Percentiles rank a stretch among this genome's conserved stretches.
Conservation (phyloP, 1,284 basidiomycete genomes). For the Marasmius fiardii region DNA sequence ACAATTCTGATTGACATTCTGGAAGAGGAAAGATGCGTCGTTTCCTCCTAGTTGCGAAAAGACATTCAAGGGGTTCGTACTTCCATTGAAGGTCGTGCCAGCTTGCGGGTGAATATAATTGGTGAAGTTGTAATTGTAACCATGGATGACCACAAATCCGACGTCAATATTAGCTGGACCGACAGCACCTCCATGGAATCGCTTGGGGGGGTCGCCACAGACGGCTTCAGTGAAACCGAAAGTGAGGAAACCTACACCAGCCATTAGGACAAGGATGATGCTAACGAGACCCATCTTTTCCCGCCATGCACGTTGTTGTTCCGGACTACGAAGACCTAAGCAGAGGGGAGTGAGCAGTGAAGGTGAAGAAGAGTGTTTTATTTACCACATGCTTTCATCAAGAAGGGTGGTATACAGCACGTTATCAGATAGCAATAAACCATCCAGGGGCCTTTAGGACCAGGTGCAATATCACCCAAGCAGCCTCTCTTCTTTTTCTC, state of each 20-base stretch:
- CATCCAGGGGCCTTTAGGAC: constrained; percentile 94
- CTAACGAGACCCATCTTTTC: constrained; percentile 96
- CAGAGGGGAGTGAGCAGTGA: neutral
- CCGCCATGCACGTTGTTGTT: constrained; percentile 95
- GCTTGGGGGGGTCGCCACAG: constrained; percentile 81
- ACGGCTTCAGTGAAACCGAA: constrained; percentile 98
- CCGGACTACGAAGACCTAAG: constrained; percentile 86
- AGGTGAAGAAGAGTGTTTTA: constrained; percentile 12
- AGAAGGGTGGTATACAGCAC: constrained; percentile 74
- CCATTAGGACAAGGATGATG: constrained; percentile 84
- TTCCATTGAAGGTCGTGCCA: constrained; percentile 68
- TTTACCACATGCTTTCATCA: constrained; percentile 68
- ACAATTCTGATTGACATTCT: constrained; percentile 86
- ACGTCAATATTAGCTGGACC: constrained; percentile 65
- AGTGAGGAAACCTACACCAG: constrained; percentile 93
- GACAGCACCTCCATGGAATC: constrained; percentile 79
- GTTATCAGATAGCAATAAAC: constrained; percentile 92
- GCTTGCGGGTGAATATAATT: constrained; percentile 80
- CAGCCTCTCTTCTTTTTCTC: constrained; percentile 52
- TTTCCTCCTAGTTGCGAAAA: constrained; percentile 80
- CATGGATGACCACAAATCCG: constrained; percentile 89
- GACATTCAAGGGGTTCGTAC: constrained; percentile 79
- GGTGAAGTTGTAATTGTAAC: constrained; percentile 89
- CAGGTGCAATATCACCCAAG: constrained; percentile 71
- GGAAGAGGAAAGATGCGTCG: constrained; percentile 94